phyloP scores from a whole-genome alignment of 108 stramenopile species.

The Aurantiochytrium sp. region DNA sequence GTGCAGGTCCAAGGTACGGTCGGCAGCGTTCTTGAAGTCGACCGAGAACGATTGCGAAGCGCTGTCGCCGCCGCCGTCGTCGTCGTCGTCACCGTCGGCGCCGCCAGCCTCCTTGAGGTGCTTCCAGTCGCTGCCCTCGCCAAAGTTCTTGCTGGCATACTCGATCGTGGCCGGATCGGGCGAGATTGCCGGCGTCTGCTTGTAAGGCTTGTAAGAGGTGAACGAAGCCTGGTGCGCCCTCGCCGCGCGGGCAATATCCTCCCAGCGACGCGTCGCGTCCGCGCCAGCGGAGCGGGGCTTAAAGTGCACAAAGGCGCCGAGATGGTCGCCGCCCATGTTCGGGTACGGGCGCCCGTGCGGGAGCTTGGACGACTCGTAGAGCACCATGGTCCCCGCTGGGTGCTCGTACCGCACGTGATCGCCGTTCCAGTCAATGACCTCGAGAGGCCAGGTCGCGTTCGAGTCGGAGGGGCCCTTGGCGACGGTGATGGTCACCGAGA shows the following conservation, averaged over 20 bases:
- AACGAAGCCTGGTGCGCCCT: not conserved
- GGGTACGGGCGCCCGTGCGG: not conserved
- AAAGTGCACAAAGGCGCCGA: not conserved
- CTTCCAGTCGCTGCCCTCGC: not conserved
- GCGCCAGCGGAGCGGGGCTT: not conserved
- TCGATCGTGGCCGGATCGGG: not conserved
- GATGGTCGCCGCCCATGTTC: not conserved
- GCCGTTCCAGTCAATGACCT: slow-evolving; percentile 11
- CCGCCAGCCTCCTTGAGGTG: not conserved
- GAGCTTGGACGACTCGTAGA: not conserved
- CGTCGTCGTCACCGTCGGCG: not conserved
- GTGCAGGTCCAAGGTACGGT: not conserved
- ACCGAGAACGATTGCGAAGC: not conserved
- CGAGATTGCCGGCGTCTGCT: no score
- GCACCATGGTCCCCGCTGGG: slow-evolving; percentile 22
- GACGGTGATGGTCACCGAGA: not conserved
- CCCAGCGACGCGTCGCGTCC: not conserved
- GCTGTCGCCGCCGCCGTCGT: not conserved
- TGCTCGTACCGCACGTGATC: slow-evolving; percentile 24
- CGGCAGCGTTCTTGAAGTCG: not conserved
- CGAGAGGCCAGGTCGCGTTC: not conserved
- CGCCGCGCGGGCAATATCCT: not conserved
- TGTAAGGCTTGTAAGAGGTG: not conserved
- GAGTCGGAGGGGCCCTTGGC: not conserved
- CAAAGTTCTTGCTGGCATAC: not conserved